These are phyloP conservation scores for Cladophialophora bantiana DNA, from an alignment of 2,329 filamentous ascomycete species.

Conservation along the genomic window DNA sequence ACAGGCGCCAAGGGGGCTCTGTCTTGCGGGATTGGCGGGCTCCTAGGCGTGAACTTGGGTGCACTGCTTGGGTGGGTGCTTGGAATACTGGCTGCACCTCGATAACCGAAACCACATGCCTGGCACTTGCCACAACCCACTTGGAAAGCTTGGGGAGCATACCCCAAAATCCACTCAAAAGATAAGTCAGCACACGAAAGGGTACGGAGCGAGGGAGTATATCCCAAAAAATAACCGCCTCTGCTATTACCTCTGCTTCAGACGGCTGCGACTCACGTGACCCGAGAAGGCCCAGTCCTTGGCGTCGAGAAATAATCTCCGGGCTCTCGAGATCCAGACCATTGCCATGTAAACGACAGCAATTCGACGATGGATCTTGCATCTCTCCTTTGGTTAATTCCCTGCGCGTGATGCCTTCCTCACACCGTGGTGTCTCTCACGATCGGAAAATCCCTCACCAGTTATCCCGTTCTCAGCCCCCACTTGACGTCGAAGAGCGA, in stretches of 20 bases:
- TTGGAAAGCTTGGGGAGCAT: background rate
- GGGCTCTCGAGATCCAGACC: too few relatives aligned
- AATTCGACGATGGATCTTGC: background rate
- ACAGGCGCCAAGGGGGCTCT: background rate
- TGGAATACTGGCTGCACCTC: conserved; percentile 3
- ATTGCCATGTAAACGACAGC: too few relatives aligned
- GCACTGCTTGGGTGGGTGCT: background rate
- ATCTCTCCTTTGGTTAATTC: background rate
- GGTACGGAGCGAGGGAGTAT: too few relatives aligned
- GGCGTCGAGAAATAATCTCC: too few relatives aligned
- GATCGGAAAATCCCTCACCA: background rate
- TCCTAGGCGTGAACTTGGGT: background rate
- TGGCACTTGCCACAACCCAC: background rate
- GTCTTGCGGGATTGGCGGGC: background rate
- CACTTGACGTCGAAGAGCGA: background rate
- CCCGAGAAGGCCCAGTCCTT: background rate
- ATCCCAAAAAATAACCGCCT: too few relatives aligned
- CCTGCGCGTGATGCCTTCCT: background rate
- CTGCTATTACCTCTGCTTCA: too few relatives aligned
- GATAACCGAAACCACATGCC: background rate
- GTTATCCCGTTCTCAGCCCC: background rate
- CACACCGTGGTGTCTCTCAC: background rate
- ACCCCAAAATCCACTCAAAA: background rate
- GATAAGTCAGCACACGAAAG: background rate
- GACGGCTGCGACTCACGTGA: background rate